These are phyloP conservation scores for Rhodofomes roseus DNA, from an alignment of 1,284 basidiomycete species.

Conservation along the genomic window DNA sequence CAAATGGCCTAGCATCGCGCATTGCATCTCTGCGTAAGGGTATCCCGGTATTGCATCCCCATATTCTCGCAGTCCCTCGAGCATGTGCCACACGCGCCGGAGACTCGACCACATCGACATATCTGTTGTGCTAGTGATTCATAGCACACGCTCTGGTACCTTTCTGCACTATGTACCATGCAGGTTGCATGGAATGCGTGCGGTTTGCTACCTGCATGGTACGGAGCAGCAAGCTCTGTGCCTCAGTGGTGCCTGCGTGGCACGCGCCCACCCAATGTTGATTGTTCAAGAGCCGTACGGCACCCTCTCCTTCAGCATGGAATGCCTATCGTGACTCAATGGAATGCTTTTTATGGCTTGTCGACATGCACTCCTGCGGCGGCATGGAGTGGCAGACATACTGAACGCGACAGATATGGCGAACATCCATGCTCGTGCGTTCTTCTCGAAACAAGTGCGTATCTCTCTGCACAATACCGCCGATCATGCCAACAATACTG, in stretches of 20 bases:
- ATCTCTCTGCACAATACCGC: not conserved
- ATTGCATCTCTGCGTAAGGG: no score
- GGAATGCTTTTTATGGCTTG: not conserved
- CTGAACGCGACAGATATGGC: not conserved
- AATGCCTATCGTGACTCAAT: not conserved
- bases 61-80: no score
- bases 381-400: not conserved
- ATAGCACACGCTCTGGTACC: no score
- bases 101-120: no score
- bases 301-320: not conserved
- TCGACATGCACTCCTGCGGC: not conserved
- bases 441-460: not conserved
- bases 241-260: not conserved
- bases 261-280: not conserved
- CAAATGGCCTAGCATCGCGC: no score
- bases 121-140: no score
- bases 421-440: not conserved
- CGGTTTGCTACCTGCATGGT: not conserved
- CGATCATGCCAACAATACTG: not conserved
- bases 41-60: no score
- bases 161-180: no score
- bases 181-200: not conserved
- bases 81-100: no score
- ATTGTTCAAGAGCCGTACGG: not conserved
- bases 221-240: not conserved